Percentiles rank a stretch among this genome's conserved stretches.
Evolutionary conservation across 1,284 basidiomycete species (phyloP).

Genomic region (Trametes pubescens): DNA sequence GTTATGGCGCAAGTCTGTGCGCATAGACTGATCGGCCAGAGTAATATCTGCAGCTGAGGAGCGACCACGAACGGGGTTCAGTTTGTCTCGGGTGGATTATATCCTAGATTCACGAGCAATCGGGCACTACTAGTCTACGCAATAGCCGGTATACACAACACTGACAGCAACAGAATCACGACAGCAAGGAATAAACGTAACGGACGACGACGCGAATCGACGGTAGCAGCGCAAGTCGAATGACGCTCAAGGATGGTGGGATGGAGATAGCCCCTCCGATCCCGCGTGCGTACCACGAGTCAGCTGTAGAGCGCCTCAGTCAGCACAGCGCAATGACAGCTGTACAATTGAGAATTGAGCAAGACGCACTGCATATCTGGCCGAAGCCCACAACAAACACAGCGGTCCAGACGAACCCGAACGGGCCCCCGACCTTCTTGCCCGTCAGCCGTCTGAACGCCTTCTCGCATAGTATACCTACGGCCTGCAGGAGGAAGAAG

Average conservation of each 20-base stretch:
- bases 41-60: too few species aligned
- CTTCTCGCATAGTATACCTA: slow-evolving; percentile 66
- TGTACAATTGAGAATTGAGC: background rate
- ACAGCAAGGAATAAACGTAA: background rate
- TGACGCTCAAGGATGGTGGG: slow-evolving; percentile 5
- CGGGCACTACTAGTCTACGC: too few species aligned
- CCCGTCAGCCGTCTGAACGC: slow-evolving; percentile 65
- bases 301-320: background rate
- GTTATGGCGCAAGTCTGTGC: too few species aligned
- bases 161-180: background rate
- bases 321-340: background rate
- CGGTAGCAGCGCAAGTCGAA: slow-evolving; percentile 1
- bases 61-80: too few species aligned
- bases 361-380: slow-evolving; percentile 65
- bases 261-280: slow-evolving; percentile 10
- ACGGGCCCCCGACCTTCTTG: slow-evolving; percentile 60
- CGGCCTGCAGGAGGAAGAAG: slow-evolving; percentile 72
- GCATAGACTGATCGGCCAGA: too few species aligned
- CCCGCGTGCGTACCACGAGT: slow-evolving; percentile 6
- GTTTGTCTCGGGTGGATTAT: too few species aligned
- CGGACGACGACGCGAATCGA: background rate
- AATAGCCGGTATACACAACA: too few species aligned
- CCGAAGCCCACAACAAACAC: slow-evolving; percentile 64
- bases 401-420: slow-evolving; percentile 73
- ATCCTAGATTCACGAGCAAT: too few species aligned